Percentiles rank a stretch among this genome's conserved stretches.
phyloP scores from a whole-genome alignment of 306 rosid genomes.

The Pachyrhizus erosus region DNA sequence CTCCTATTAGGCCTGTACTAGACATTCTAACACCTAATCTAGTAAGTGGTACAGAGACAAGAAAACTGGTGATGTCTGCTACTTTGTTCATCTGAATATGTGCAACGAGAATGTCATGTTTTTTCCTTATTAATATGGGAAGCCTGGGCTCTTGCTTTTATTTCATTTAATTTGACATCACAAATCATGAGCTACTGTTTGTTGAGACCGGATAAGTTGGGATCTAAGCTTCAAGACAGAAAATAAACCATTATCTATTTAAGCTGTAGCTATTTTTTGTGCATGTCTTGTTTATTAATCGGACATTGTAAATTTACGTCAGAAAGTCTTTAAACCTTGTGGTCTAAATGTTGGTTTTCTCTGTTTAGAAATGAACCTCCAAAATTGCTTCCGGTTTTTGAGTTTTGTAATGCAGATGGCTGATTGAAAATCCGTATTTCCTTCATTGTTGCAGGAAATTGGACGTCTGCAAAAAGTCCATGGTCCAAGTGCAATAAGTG shows the following conservation, averaged over 20 bases:
- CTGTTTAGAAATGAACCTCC: conserved; percentile 23
- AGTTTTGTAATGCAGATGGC: conserved; percentile 2
- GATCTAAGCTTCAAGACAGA: conserved; percentile 2
- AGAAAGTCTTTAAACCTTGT: background rate
- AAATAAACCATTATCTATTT: conserved; percentile 19
- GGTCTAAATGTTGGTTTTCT: background rate
- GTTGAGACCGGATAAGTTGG: conserved; percentile 26
- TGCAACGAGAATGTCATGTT: background rate
- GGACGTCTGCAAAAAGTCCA: conserved; percentile 91
- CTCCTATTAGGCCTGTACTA: background rate
- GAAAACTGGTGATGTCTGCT: background rate
- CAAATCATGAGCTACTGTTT: background rate
- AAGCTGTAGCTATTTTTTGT: conserved; percentile 6
- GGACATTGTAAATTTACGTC: conserved; percentile 4
- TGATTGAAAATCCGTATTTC: conserved; percentile 5
- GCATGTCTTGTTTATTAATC: conserved; percentile 8
- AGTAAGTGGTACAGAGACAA: background rate
- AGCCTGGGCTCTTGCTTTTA: background rate
- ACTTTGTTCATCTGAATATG: conserved; percentile 23
- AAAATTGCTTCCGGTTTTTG: conserved; percentile 19
- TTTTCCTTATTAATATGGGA: background rate
- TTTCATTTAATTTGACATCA: background rate
- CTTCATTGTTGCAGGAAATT: conserved; percentile 70
- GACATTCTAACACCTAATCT: background rate
- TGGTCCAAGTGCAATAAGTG: conserved; percentile 93